Evolutionary conservation across 2,329 filamentous ascomycete genomes (phyloP), one percentile per base, ranked within the genome.

Genomic region (Venturia nashicola): DNA sequence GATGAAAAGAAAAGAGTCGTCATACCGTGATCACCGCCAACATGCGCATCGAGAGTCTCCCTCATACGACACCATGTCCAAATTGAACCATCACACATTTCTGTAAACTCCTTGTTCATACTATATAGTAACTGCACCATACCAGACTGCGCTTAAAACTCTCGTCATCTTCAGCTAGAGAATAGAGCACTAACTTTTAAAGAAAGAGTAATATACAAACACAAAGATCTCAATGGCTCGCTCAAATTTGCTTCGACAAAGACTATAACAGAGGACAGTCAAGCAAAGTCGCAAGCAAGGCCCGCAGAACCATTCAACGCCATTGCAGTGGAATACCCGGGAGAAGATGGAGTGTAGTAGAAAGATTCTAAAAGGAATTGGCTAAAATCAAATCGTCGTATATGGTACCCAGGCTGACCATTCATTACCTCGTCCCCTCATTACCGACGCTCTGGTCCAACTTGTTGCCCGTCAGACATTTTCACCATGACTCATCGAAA

Each of bases 381-480:
- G 51, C 32, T 57, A 36, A 57, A 57, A 57, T 57, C 51, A 57
- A 57, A 57, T 57, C 51, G 51, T 57, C 51, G 32, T 6, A 36
- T 57, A 36, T 57, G 51, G 51, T 57, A 36, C 51, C 51, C 51
- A 57, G 51, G n/a, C 51, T 57, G 51, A 57, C 51, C 32, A 32
- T 60, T 44, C 59, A 60, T 60, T 44, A 60, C 59, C 59, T 44
- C 59, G 59, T 42, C 59, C 59, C 59, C 42, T 60, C 59, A 60
- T 60, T 44, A 60, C 42, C 23, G 20, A 60, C 36, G 40, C 20
- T 59, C 23, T 60, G 59, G 59, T 27, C 39, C 51, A 57, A 57
- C n/a, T 36, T 57, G 16, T 9, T 57, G n/a, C 32, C 51, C 51
- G 36, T 57, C 16, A 36, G 27, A 57, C 51, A n/a, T 60, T 44